Conservation (phyloP, 495 filamentous ascomycete species). For the Aspergillus wentii region DNA sequence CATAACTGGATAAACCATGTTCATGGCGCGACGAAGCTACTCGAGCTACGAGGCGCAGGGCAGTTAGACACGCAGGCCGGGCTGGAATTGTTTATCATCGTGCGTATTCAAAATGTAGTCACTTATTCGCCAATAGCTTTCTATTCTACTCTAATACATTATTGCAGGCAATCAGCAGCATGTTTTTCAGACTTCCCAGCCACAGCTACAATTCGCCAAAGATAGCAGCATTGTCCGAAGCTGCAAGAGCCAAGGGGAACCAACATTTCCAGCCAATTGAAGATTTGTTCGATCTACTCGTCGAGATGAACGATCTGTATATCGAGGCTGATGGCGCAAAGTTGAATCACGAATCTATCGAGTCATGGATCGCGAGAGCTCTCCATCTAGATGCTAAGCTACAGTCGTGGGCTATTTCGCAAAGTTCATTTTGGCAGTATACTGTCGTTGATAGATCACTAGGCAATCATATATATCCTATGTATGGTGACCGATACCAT, state of each 20-base stretch:
- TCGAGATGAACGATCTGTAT: slow-evolving; percentile 6
- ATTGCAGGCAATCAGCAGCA: slow-evolving; percentile 9
- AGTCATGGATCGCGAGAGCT: slow-evolving; percentile 3
- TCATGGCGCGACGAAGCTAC: slow-evolving; percentile 9
- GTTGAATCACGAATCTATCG: background rate
- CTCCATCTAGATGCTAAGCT: slow-evolving; percentile 10
- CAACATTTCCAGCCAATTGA: slow-evolving; percentile 4
- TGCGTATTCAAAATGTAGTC: slow-evolving; percentile 10
- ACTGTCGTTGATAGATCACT: background rate
- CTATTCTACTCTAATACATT: background rate
- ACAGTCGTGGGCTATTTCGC: slow-evolving; percentile 7
- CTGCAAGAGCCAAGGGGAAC: background rate
- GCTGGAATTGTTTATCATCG: slow-evolving; percentile 8
- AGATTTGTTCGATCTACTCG: slow-evolving; percentile 5
- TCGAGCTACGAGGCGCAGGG: slow-evolving; percentile 12
- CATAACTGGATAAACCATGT: slow-evolving; percentile 11
- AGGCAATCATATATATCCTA: background rate
- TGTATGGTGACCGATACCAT: slow-evolving; percentile 2
- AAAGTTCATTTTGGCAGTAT: slow-evolving; percentile 4
- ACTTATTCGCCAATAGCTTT: background rate
- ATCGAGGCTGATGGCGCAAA: slow-evolving; percentile 3
- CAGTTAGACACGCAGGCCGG: slow-evolving; percentile 6
- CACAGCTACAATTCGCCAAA: slow-evolving; percentile 2
- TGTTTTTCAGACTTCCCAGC: slow-evolving; percentile 7
- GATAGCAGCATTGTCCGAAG: slow-evolving; percentile 8